Evolutionary conservation across 345 rosid species (phyloP), one percentile per base, ranked within the genome.

Genomic region (Citrus medica): DNA sequence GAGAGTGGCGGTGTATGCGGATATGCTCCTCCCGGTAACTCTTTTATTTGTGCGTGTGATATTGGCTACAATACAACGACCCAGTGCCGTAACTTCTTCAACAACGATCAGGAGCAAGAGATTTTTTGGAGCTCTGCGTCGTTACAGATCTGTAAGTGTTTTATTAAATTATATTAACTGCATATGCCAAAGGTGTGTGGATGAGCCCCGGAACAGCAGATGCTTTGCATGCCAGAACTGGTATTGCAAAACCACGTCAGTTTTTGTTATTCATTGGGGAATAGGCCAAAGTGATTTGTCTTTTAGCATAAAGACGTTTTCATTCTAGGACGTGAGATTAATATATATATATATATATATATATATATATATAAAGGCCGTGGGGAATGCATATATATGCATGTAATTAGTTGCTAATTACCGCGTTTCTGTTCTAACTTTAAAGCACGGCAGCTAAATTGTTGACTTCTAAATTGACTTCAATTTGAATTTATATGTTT

Each of bases 1-100:
- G 77, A 21, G 8, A 85, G 89, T 8, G 87, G 89, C 3, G 89
- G 91, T 4, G 27, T 80, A 0, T 88, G 89, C 65, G 91, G 91
- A 37, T 88, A 78, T 51, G 76, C 72, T 30, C 59, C 83, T 53
- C 79, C 84, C 7, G 59, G 6, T 28, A 48, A 84, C 72, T 83
- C 87, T 13, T 88, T 84, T 69, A 12, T 83, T 4, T 88, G 91
- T 14, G 75, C 69, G n/a, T 86, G 91, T 62, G 55, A 71, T 0
- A 62, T 67, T 16, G 89, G 83, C 8, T 65, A 78, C 79, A 88
- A 86, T n/a, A 62, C 86, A 14, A 75, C 85, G 9, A 70, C 83
- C 3, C 87, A 83, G 61, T 85, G 89, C 80, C 33, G 82, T 40
- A 64, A 48, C 46, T 75, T 75, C 65, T 77, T 75, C 65, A 80